Conservation (phyloP, 768 basidiomycete species). For the Lentinula detonsa region DNA sequence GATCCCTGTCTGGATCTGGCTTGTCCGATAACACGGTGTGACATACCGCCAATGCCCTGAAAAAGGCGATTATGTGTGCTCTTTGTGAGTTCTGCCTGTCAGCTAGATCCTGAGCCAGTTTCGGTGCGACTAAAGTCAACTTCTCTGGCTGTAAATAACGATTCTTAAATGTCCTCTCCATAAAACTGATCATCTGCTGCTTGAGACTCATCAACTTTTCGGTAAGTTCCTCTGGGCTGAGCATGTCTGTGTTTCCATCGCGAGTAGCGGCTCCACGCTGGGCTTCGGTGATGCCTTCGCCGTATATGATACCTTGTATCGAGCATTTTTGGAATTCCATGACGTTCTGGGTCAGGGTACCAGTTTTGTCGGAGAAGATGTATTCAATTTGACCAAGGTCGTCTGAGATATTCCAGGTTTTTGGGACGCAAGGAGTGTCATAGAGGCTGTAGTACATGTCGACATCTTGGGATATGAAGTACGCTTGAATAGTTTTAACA, state of each 20-base stretch:
- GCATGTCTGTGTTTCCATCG: slow-evolving; percentile 59
- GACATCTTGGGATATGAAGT: slow-evolving; percentile 91
- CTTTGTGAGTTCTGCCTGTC: slow-evolving; percentile 58
- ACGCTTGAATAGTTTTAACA: slow-evolving; percentile 96
- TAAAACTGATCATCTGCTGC: slow-evolving; percentile 65
- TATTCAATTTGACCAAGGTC: slow-evolving; percentile 99
- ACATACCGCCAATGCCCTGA: slow-evolving; percentile 91
- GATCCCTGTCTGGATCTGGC: slow-evolving; percentile 54
- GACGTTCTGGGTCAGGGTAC: slow-evolving; percentile 95
- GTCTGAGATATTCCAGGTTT: slow-evolving; percentile 98
- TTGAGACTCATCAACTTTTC: slow-evolving; percentile 62
- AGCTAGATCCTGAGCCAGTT: slow-evolving; percentile 72
- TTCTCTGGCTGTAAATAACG: slow-evolving; percentile 75
- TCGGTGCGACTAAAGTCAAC: slow-evolving; percentile 84
- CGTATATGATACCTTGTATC: slow-evolving; percentile 76
- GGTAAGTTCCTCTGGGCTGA: slow-evolving; percentile 68
- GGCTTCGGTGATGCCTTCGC: slow-evolving; percentile 94
- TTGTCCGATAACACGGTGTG: slow-evolving; percentile 86
- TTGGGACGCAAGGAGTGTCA: slow-evolving; percentile 87
- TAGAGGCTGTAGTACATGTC: slow-evolving; percentile 94
- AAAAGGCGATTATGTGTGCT: slow-evolving; percentile 72
- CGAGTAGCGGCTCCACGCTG: slow-evolving; percentile 88
- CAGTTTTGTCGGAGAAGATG: slow-evolving; percentile 85
- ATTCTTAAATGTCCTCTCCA: slow-evolving; percentile 84
- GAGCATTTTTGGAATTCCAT: slow-evolving; percentile 99